Evolutionary conservation across 2,329 filamentous ascomycete genomes (phyloP).

Genomic region (Calonectria pseudoreteaudii): DNA sequence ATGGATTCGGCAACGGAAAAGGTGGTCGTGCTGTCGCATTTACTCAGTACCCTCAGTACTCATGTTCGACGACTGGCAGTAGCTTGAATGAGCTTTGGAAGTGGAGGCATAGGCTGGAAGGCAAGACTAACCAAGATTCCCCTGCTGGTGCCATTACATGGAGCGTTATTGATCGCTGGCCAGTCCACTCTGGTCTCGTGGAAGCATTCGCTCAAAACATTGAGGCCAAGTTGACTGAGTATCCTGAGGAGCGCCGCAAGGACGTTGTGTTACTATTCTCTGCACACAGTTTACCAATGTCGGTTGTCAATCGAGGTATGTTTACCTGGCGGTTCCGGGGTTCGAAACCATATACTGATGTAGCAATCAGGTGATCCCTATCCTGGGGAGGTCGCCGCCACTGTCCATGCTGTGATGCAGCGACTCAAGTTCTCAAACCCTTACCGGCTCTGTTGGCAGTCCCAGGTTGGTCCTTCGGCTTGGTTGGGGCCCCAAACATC

Average conservation of each 20-base stretch:
- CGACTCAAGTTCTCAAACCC: constrained; percentile 88
- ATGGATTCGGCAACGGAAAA: constrained; percentile 90
- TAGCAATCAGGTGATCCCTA: constrained; percentile 83
- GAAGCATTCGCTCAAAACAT: constrained; percentile 95
- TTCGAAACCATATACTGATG: constrained; percentile 40
- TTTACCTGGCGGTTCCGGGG: not conserved
- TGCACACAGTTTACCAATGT: constrained; percentile 96
- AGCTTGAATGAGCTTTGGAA: constrained; percentile 98
- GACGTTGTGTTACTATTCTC: constrained; percentile 92
- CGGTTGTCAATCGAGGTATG: constrained; percentile 89
- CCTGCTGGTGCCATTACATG: constrained; percentile 82
- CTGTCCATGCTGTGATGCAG: constrained; percentile 97
- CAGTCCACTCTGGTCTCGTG: constrained; percentile 87
- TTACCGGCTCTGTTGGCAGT: constrained; percentile 97
- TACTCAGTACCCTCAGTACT: constrained; percentile 98
- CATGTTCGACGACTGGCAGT: constrained; percentile 95
- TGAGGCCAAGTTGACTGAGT: constrained; percentile 84
- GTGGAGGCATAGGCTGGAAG: constrained; percentile 90
- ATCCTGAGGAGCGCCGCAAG: constrained; percentile 83
- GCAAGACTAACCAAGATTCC: constrained; percentile 70
- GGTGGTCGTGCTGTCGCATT: constrained; percentile 97
- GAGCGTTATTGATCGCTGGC: constrained; percentile 99
- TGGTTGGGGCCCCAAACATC: constrained; percentile 97
- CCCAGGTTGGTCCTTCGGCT: constrained; percentile 93
- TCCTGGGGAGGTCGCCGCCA: constrained; percentile 93